These are phyloP conservation scores for Brachypodium distachyon DNA, from an alignment of 202 grass and related monocot species.

Conservation along the genomic window DNA sequence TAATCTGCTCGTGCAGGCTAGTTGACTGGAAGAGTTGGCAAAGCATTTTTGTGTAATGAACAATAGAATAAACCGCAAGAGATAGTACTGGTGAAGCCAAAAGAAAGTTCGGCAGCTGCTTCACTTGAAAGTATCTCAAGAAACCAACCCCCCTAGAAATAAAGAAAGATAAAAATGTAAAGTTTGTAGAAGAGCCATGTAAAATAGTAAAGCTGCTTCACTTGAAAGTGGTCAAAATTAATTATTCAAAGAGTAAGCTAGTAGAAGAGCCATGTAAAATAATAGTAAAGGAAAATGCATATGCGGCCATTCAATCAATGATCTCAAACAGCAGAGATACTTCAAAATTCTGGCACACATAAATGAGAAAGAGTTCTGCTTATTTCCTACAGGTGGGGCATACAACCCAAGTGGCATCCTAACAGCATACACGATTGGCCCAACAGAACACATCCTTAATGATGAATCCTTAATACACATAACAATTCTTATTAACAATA, in stretches of 20 bases:
- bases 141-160: constrained; percentile 78
- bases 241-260: background rate
- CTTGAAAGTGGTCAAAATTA: background rate
- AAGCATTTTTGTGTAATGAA: constrained; percentile 59
- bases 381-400: background rate
- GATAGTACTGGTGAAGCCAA: constrained; percentile 76
- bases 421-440: background rate
- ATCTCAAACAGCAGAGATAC: background rate
- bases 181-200: too few species aligned
- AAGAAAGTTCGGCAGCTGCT: constrained; percentile 96
- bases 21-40: constrained; percentile 33
- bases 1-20: constrained; percentile 38
- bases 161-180: constrained; percentile 2
- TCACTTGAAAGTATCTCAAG: constrained; percentile 93
- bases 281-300: background rate
- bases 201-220: too few species aligned
- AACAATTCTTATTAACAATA: background rate
- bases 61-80: constrained; percentile 63
- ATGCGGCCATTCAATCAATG: background rate
- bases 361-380: constrained; percentile 2
- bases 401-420: background rate
- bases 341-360: background rate
- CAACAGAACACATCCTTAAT: background rate
- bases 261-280: background rate
- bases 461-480: background rate